These are phyloP conservation scores for Hordeum pubiflorum DNA, from an alignment of 202 grass and related monocot species.

Conservation along the genomic window DNA sequence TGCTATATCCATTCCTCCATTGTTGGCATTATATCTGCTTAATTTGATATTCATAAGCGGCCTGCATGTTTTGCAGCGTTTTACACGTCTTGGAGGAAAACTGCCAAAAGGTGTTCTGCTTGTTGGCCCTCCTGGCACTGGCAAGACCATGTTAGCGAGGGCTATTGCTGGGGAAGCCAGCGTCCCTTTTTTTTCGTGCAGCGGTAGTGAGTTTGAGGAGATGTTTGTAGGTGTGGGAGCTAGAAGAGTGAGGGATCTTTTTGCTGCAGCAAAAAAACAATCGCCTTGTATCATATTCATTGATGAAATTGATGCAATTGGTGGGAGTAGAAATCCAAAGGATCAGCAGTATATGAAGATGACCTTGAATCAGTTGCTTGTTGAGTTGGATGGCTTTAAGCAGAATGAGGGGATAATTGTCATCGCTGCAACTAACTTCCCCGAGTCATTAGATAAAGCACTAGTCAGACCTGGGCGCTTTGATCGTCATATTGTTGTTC, in stretches of 20 bases:
- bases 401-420: slow-evolving; percentile 98
- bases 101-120: slow-evolving; percentile 99
- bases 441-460: slow-evolving; percentile 91
- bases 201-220: slow-evolving; percentile 97
- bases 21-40: not conserved
- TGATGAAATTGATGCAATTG: slow-evolving; percentile 98
- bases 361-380: slow-evolving; percentile 95
- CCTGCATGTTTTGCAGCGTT: slow-evolving; percentile 50
- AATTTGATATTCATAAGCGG: slow-evolving; percentile 16
- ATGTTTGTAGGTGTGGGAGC: slow-evolving; percentile 98
- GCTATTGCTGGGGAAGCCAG: slow-evolving; percentile 97
- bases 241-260: slow-evolving; percentile 86
- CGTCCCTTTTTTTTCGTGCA: slow-evolving; percentile 98
- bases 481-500: slow-evolving; percentile 91
- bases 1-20: not conserved
- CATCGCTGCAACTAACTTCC: slow-evolving; percentile 94
- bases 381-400: slow-evolving; percentile 96
- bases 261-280: slow-evolving; percentile 79
- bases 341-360: slow-evolving; percentile 99
- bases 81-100: slow-evolving; percentile 92
- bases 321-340: slow-evolving; percentile 93
- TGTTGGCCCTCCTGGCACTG: slow-evolving; percentile 93
- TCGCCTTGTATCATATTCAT: slow-evolving; percentile 97
- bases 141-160: slow-evolving; percentile 96
- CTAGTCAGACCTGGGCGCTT: slow-evolving; percentile 92